Evolutionary conservation across 495 filamentous ascomycete genomes (phyloP).

Genomic region (Penicillium alfredii): DNA sequence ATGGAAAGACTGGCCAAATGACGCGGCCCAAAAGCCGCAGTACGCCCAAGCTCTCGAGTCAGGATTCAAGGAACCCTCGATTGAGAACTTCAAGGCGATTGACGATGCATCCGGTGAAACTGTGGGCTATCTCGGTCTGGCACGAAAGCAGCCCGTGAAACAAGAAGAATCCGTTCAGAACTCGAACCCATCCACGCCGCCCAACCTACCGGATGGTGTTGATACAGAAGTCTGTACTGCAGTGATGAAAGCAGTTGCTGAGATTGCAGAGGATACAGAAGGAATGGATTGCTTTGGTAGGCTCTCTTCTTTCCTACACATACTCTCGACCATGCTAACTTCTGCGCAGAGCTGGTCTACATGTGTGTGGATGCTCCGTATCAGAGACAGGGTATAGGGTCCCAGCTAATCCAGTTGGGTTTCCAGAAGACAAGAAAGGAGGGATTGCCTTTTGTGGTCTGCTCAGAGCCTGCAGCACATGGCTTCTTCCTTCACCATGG

Average conservation of each 20-base stretch:
- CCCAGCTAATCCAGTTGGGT: conserved; percentile 7
- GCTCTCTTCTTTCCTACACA: conserved; percentile 1
- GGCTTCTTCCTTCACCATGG: conserved; percentile 12
- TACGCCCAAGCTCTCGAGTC: conserved; percentile 13
- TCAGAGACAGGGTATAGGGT: conserved; percentile 14
- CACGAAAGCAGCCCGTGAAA: neutral
- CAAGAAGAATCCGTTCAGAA: neutral
- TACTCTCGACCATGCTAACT: neutral
- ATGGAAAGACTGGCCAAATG: conserved; percentile 26
- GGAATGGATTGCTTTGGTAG: conserved; percentile 14
- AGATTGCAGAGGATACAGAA: conserved; percentile 5
- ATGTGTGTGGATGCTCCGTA: conserved; percentile 12
- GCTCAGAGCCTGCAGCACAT: conserved; percentile 15
- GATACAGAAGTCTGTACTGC: conserved; percentile 10
- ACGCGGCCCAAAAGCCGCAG: conserved; percentile 9
- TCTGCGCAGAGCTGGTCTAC: conserved; percentile 13
- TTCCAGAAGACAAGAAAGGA: conserved; percentile 10
- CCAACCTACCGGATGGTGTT: conserved; percentile 7
- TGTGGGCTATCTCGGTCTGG: conserved; percentile 17
- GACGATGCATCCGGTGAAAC: conserved; percentile 12
- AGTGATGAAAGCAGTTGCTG: conserved; percentile 1
- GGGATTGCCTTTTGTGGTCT: conserved; percentile 7
- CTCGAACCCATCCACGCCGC: neutral
- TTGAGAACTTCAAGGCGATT: conserved; percentile 11
- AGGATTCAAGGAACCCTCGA: neutral